Conservation (phyloP, 306 rosid species). For the Vigna mungo region DNA sequence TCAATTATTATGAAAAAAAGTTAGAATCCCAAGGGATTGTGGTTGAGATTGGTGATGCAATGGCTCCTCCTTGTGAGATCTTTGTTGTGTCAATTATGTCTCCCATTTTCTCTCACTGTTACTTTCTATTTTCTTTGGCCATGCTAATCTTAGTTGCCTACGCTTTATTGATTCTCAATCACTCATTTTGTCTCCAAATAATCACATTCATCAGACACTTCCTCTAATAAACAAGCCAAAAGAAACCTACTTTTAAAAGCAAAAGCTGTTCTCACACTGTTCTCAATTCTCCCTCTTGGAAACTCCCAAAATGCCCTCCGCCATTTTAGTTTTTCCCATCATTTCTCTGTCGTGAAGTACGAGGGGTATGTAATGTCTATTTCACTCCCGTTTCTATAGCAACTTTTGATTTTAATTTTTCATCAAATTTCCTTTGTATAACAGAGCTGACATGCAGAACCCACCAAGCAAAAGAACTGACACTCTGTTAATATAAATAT, state of each 20-base stretch:
- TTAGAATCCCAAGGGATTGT: slow-evolving; percentile 64
- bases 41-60: slow-evolving; percentile 57
- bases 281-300: slow-evolving; percentile 22
- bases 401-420: background rate
- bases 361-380: slow-evolving; percentile 43
- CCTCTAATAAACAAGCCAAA: slow-evolving; percentile 59
- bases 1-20: slow-evolving; percentile 42
- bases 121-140: slow-evolving; percentile 19
- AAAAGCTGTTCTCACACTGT: slow-evolving; percentile 56
- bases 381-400: slow-evolving; percentile 42
- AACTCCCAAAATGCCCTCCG: slow-evolving; percentile 31
- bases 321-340: slow-evolving; percentile 47
- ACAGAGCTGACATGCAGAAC: slow-evolving; percentile 26
- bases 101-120: slow-evolving; percentile 32
- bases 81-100: slow-evolving; percentile 57
- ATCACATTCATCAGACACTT: slow-evolving; percentile 55
- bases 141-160: slow-evolving; percentile 46
- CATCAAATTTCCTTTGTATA: slow-evolving; percentile 19
- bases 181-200: slow-evolving; percentile 58
- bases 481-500: background rate
- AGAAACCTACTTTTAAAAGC: slow-evolving; percentile 69
- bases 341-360: slow-evolving; percentile 37
- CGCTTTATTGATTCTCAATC: slow-evolving; percentile 72
- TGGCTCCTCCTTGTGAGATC: slow-evolving; percentile 58
- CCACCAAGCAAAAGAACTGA: slow-evolving; percentile 10